Conservation (phyloP, 106 monocot species). For the Dendrobium catenatum region DNA sequence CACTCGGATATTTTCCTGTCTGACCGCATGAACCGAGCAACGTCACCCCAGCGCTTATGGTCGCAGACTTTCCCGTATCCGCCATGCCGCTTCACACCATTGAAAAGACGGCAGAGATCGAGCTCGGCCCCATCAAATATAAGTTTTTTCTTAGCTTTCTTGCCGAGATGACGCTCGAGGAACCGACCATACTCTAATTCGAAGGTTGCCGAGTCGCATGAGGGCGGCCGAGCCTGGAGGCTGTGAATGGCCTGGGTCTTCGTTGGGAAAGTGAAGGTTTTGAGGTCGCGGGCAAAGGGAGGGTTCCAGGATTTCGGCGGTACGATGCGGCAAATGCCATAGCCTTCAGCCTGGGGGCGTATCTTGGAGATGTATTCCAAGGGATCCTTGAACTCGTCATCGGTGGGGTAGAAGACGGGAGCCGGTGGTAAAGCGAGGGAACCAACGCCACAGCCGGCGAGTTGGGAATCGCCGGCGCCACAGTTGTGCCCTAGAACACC, state of each 20-base stretch:
- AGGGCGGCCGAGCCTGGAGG: conserved; percentile 59
- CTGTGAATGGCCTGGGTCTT: conserved; percentile 65
- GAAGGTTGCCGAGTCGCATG: conserved; percentile 63
- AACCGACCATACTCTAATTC: conserved; percentile 55
- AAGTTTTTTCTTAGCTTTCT: conserved; percentile 21
- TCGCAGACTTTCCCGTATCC: conserved; percentile 50
- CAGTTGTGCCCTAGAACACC: conserved; percentile 19
- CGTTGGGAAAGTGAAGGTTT: conserved; percentile 50
- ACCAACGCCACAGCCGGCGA: background rate
- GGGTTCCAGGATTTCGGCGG: conserved; percentile 67
- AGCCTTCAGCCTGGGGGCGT: conserved; percentile 59
- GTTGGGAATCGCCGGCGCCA: background rate
- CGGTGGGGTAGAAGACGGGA: conserved; percentile 50
- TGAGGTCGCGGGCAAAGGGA: conserved; percentile 40
- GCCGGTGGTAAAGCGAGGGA: conserved; percentile 26
- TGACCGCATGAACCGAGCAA: conserved; percentile 28
- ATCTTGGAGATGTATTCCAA: conserved; percentile 51
- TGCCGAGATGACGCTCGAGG: conserved; percentile 23
- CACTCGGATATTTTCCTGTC: conserved; percentile 41
- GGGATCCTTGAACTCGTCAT: conserved; percentile 59
- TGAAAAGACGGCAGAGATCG: conserved; percentile 60
- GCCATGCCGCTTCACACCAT: conserved; percentile 59
- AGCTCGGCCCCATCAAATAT: conserved; percentile 48
- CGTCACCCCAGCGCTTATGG: conserved; percentile 65
- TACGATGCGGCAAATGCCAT: conserved; percentile 74